Conservation (phyloP, 352 stramenopile genomes). For the Phytophthora meadii region DNA sequence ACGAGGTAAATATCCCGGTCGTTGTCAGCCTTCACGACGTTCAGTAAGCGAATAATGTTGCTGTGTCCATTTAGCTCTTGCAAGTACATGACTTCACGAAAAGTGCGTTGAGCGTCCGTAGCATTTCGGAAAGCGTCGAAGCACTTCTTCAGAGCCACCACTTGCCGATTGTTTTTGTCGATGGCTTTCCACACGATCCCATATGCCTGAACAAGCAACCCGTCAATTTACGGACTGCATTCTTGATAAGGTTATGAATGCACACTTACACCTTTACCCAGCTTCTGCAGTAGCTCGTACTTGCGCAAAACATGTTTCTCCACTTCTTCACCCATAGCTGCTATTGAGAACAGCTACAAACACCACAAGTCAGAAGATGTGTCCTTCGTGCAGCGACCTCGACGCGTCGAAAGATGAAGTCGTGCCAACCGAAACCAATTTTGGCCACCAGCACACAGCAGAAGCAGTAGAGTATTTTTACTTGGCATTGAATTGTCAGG, state of each 20-base stretch:
- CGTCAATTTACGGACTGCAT: neutral
- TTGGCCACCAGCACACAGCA: slow-evolving; percentile 9
- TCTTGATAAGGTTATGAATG: neutral
- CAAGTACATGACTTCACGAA: slow-evolving; percentile 97
- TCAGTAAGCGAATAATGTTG: slow-evolving; percentile 95
- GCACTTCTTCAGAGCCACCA: slow-evolving; percentile 97
- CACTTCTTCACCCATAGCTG: slow-evolving; percentile 91
- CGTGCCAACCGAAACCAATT: slow-evolving; percentile 31
- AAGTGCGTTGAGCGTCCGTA: slow-evolving; percentile 95
- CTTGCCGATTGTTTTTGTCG: slow-evolving; percentile 90
- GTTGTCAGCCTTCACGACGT: slow-evolving; percentile 96
- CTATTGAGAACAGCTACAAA: neutral
- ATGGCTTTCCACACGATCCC: slow-evolving; percentile 98
- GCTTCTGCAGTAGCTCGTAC: slow-evolving; percentile 94
- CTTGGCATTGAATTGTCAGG: slow-evolving; percentile 7
- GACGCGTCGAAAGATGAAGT: slow-evolving; percentile 11
- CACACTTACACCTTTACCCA: slow-evolving; percentile 90
- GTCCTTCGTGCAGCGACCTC: slow-evolving; percentile 1
- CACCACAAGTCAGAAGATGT: slow-evolving; percentile 19
- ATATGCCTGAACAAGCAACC: slow-evolving; percentile 76
- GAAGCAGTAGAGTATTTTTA: slow-evolving; percentile 32
- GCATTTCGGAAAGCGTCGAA: slow-evolving; percentile 97
- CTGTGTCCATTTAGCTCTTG: slow-evolving; percentile 92
- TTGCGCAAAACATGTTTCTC: slow-evolving; percentile 94
- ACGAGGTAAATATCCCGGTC: slow-evolving; percentile 97